Conservation (phyloP, 805 yeast genomes). For the Candida parachauliodes region DNA sequence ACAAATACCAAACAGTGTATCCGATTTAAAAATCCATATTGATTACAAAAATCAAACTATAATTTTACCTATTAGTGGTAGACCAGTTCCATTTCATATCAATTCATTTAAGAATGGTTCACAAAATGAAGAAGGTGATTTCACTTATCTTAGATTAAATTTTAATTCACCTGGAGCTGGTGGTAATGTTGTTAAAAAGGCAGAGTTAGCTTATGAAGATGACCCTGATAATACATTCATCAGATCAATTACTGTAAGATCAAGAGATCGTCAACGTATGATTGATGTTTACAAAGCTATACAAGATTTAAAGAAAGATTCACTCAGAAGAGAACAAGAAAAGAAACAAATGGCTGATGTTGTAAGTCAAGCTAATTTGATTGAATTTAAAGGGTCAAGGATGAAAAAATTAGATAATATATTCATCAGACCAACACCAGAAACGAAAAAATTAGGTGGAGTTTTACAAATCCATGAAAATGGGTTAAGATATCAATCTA, state of each 20-base stretch:
- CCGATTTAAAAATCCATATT: conserved; percentile 81
- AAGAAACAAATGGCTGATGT: conserved; percentile 91
- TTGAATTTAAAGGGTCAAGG: conserved; percentile 79
- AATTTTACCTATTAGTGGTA: conserved; percentile 84
- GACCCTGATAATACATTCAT: conserved; percentile 81
- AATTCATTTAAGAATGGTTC: conserved; percentile 92
- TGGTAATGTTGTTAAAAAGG: conserved; percentile 62
- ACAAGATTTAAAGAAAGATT: conserved; percentile 86
- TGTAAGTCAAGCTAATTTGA: conserved; percentile 82
- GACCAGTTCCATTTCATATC: conserved; percentile 98
- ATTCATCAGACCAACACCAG: conserved; percentile 92
- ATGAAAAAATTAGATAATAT: conserved; percentile 85
- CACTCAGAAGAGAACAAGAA: conserved; percentile 86
- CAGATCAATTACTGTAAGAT: conserved; percentile 81
- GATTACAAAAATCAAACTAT: conserved; percentile 87
- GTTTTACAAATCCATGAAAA: conserved; percentile 88
- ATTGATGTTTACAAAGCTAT: conserved; percentile 84
- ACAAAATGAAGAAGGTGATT: conserved; percentile 94
- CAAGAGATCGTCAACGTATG: conserved; percentile 89
- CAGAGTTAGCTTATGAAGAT: conserved; percentile 89
- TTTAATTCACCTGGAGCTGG: conserved; percentile 91
- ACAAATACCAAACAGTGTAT: conserved; percentile 80
- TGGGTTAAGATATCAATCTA: conserved; percentile 91
- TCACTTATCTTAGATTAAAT: conserved; percentile 82
- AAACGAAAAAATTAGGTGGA: conserved; percentile 93